phyloP scores from a whole-genome alignment of 2,329 filamentous ascomycete genomes.

The Ophiocordyceps polyrhachis-furcata region DNA sequence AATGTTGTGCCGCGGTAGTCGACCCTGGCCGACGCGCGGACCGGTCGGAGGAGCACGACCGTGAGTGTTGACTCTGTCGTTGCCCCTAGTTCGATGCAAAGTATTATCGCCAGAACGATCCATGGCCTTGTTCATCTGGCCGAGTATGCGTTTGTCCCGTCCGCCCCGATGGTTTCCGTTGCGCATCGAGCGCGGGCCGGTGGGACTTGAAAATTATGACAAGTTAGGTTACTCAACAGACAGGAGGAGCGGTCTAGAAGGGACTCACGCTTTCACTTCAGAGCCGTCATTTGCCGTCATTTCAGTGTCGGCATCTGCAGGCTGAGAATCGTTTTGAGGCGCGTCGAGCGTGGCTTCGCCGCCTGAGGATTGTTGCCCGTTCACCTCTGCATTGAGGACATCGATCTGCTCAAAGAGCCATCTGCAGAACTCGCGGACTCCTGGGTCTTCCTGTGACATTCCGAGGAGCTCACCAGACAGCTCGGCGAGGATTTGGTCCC shows the following conservation, averaged over 20 bases:
- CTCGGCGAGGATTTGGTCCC: slow-evolving; percentile 75
- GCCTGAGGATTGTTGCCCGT: slow-evolving; percentile 22
- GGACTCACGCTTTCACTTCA: slow-evolving; percentile 40
- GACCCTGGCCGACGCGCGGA: slow-evolving; percentile 37
- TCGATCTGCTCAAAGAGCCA: slow-evolving; percentile 91
- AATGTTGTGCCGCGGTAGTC: slow-evolving; percentile 31
- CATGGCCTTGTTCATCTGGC: slow-evolving; percentile 68
- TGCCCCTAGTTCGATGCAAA: slow-evolving; percentile 61
- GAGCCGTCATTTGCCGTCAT: slow-evolving; percentile 42
- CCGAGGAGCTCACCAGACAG: slow-evolving; percentile 74
- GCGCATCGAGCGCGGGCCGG: slow-evolving; percentile 88
- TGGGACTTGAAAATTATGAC: slow-evolving; percentile 47
- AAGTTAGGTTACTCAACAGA: not conserved
- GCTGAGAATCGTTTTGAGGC: slow-evolving; percentile 15
- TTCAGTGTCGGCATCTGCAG: slow-evolving; percentile 44
- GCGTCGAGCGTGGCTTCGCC: slow-evolving; percentile 12
- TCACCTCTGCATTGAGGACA: slow-evolving; percentile 42
- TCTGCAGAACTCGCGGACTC: slow-evolving; percentile 63
- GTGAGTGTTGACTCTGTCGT: slow-evolving; percentile 68
- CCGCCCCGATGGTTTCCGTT: slow-evolving; percentile 41
- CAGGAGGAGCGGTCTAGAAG: no score
- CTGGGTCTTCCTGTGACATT: slow-evolving; percentile 64
- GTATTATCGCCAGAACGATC: slow-evolving; percentile 58
- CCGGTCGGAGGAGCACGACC: slow-evolving; percentile 52
- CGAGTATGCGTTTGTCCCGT: slow-evolving; percentile 66